Percentiles rank a stretch among this genome's conserved stretches.
Conservation (phyloP, 1,284 basidiomycete genomes). For the Naganishia cerealis region DNA sequence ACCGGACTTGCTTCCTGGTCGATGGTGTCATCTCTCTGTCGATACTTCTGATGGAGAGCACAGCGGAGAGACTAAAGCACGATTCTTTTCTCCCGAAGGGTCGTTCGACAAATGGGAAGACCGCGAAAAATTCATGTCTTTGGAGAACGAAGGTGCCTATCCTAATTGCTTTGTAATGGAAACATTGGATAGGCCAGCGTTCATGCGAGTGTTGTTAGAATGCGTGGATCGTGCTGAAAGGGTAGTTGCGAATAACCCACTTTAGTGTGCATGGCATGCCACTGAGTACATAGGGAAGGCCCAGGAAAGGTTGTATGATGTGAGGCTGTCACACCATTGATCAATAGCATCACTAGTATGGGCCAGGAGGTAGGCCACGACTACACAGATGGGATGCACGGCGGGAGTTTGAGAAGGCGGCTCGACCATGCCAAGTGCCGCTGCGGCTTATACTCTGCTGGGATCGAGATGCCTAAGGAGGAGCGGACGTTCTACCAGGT, state of each 20-base stretch:
- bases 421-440: too few species aligned
- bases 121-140: background rate
- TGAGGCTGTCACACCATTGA: background rate
- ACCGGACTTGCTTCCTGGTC: conserved; percentile 24
- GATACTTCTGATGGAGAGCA: conserved; percentile 14
- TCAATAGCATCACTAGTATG: too few species aligned
- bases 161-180: conserved; percentile 28
- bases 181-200: conserved; percentile 24
- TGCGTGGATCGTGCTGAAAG: conserved; percentile 29
- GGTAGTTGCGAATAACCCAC: conserved; percentile 19
- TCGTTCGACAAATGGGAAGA: conserved; percentile 9
- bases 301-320: background rate
- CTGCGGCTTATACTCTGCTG: too few species aligned
- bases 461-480: too few species aligned
- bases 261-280: background rate
- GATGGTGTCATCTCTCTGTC: conserved; percentile 22
- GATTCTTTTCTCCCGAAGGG: conserved; percentile 23
- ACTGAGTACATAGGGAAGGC: background rate
- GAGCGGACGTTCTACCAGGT: too few species aligned
- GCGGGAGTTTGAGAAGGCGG: too few species aligned
- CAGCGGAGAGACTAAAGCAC: conserved; percentile 28
- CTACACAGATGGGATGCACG: too few species aligned
- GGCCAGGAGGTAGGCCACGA: too few species aligned
- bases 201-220: conserved; percentile 31
- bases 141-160: background rate